Evolutionary conservation across 2,329 filamentous ascomycete species (phyloP), one percentile per base, ranked within the genome.

Genomic region (Zymoseptoria pseudotritici): DNA sequence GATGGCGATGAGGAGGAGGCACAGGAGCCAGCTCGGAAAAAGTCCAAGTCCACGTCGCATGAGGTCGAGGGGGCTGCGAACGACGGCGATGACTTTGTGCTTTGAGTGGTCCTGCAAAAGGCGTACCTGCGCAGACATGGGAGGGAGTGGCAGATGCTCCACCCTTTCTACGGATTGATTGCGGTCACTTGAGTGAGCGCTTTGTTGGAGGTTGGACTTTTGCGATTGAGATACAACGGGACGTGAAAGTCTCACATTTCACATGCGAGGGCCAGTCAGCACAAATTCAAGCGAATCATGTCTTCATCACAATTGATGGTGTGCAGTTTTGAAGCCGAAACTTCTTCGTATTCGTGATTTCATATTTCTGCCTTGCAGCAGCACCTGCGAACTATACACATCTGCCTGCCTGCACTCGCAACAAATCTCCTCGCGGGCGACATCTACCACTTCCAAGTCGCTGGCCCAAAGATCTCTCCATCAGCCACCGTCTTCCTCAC

Each of bases 391-490:
- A 17, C 10, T 42, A 42, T 42, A 42, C 17, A 42, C 31, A 36
- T 9, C 11, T 11, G 29, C 31, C 13, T 13, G 31, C 31, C 13
- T 13, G 9, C 13, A 36, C 31, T 36, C 31, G 10, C 31, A 36
- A 10, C 31, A 36, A 10, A 10, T 36, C 31, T 13, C 13, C 3
- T 13, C 13, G 3, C 3, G 13, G 10, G 31, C 3, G 31, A 13
- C 9, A 46, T 21, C 55, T 62, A 65, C 63, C 63, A 67, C 61
- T 69, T 70, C 69, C 67, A 69, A 7, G 56, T 61, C 21, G 61
- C 61, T 17, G 86, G 86, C 0, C 87, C 88, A 73, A 91, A 91
- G 60, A 77, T 81, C 22, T 81, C 79, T 0, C 87, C 87, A 9
- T 84, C 82, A 0, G 80, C 76, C 3, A 94, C 81, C 0, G 74